phyloP scores from a whole-genome alignment of 306 rosid genomes.

The Rubus parviflorus region DNA sequence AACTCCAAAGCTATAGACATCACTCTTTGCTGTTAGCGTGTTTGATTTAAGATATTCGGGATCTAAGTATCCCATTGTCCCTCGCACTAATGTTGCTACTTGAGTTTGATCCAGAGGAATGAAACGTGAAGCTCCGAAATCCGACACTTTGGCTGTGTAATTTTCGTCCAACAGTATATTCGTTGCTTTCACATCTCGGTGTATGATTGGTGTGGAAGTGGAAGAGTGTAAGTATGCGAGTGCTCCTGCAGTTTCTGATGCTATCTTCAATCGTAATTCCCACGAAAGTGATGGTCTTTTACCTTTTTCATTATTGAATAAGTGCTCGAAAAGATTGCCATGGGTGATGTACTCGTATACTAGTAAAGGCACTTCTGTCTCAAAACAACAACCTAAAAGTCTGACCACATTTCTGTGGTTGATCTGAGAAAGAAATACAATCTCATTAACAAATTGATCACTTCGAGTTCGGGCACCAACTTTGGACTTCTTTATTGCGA shows the following conservation, averaged over 20 bases:
- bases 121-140: constrained; percentile 16
- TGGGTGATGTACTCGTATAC: background rate
- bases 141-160: constrained; percentile 16
- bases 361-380: constrained; percentile 19
- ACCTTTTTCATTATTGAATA: background rate
- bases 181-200: constrained; percentile 14
- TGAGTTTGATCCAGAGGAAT: constrained; percentile 10
- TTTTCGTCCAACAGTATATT: constrained; percentile 19
- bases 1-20: constrained; percentile 27
- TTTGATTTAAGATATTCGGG: constrained; percentile 9
- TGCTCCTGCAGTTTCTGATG: background rate
- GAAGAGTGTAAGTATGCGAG: constrained; percentile 8
- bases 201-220: constrained; percentile 8
- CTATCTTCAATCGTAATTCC: background rate
- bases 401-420: constrained; percentile 26
- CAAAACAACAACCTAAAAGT: constrained; percentile 23
- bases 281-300: background rate
- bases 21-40: constrained; percentile 11
- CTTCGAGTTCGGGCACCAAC: background rate
- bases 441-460: constrained; percentile 26
- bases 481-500: constrained; percentile 26
- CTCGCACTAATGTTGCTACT: constrained; percentile 9
- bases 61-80: constrained; percentile 10
- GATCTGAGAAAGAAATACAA: constrained; percentile 17
- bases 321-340: background rate